Conservation (phyloP, 192 early-diverging fungal genomes). For the Cetraspora pellucida region DNA sequence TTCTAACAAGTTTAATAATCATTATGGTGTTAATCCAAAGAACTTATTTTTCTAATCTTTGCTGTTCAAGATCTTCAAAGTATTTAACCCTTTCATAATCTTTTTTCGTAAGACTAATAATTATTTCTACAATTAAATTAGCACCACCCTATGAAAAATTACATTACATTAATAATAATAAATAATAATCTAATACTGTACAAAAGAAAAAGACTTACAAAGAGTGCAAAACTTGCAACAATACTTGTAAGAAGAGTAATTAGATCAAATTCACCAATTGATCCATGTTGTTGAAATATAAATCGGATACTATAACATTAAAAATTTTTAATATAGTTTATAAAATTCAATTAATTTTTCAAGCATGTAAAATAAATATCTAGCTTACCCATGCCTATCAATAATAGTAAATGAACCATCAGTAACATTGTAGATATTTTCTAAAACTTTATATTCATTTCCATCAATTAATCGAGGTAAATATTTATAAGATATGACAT, state of each 20-base stretch:
- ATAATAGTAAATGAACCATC: constrained; percentile 37
- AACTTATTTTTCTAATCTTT: no score
- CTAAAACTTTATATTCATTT: constrained; percentile 48
- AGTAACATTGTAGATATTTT: constrained; percentile 41
- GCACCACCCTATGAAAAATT: no score
- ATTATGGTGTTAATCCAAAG: no score
- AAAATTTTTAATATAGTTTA: not conserved
- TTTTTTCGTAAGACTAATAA: no score
- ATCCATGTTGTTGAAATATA: constrained; percentile 45
- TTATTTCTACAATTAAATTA: no score
- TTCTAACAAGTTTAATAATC: no score
- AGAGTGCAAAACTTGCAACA: constrained; percentile 45
- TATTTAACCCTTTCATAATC: no score
- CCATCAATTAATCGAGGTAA: constrained; percentile 44
- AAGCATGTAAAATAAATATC: not conserved
- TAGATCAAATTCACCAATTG: constrained; percentile 43
- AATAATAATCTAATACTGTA: no score
- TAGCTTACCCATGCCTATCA: constrained; percentile 45
- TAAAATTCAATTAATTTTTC: not conserved
- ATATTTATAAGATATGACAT: constrained; percentile 44
- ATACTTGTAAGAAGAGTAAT: constrained; percentile 44
- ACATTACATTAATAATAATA: no score
- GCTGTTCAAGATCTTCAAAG: no score
- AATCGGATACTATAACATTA: constrained; percentile 38
- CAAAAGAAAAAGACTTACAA: constrained; percentile 24